phyloP scores from a whole-genome alignment of 495 filamentous ascomycete species.

The Choiromyces venosus region DNA sequence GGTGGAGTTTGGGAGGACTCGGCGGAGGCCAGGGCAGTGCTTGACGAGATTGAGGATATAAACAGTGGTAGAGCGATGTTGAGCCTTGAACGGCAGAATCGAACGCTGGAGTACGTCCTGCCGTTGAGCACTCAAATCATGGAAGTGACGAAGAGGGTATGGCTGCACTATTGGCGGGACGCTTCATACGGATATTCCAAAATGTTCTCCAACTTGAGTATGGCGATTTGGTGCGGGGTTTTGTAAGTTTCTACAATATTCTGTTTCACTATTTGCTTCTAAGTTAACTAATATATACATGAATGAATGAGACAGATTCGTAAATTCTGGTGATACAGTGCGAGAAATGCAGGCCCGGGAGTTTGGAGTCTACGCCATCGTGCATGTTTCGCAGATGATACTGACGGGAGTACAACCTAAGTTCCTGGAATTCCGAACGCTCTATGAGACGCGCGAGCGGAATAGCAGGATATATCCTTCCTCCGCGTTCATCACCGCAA shows the following conservation, averaged over 20 bases:
- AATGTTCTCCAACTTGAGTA: conserved; percentile 62
- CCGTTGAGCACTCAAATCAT: conserved; percentile 55
- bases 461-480: conserved; percentile 79
- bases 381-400: conserved; percentile 40
- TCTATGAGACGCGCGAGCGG: conserved; percentile 82
- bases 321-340: conserved; percentile 37
- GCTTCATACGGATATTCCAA: conserved; percentile 70
- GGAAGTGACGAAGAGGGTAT: conserved; percentile 60
- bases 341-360: conserved; percentile 40
- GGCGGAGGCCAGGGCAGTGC: conserved; percentile 49
- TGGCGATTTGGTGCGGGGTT: conserved; percentile 49
- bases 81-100: conserved; percentile 41
- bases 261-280: too few species aligned
- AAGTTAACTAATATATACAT: too few species aligned
- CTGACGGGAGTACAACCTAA: conserved; percentile 77
- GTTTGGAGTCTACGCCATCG: conserved; percentile 38
- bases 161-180: conserved; percentile 65
- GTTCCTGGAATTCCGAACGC: conserved; percentile 61
- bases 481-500: conserved; percentile 73
- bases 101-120: conserved; percentile 55
- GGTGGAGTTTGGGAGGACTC: conserved; percentile 67
- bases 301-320: conserved; percentile 16
- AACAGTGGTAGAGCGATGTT: conserved; percentile 52
- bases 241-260: conserved; percentile 44
- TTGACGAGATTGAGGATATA: conserved; percentile 59